Evolutionary conservation across 306 rosid species (phyloP), one percentile per base, ranked within the genome.

Genomic region (Cajanus cajan): DNA sequence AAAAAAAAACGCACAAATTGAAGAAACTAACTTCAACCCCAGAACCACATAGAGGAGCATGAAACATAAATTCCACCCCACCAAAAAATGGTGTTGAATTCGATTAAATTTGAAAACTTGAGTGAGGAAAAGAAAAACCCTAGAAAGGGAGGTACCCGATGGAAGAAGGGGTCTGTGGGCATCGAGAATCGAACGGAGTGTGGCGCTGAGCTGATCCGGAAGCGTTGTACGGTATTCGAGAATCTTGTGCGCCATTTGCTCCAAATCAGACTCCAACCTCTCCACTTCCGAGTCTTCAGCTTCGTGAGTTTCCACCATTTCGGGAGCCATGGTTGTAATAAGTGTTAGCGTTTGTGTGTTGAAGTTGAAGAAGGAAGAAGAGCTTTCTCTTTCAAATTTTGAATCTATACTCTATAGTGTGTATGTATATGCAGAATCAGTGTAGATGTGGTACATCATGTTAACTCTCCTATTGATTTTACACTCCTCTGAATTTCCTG

Each of bases 241-340:
- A 82, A 95, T 80, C 85, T 80, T 91, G 8, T 87, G 82, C 15
- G 97, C 87, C 90, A 89, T 87, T 81, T 80, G 83, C 37, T 81
- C 68, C 15, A 92, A 86, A 39, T 92, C 90, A 24, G 68, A 58
- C 79, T 90, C 97, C 80, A 94, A 72, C 44, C 24, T 71, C 74
- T 85, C 92, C 74, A 86, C 31, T 54, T 86, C 92, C 15, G 67
- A 62, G 70, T 81, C 71, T 33, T 39, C 52, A 22, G 77, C 78
- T 67, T 77, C 78, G 8, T 6, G 71, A 73, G 82, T 50, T 68
- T 41, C 77, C 24, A 25, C 25, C 8, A 8, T 36, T 76, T 78
- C 68, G 4, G 66, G 24, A 34, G 84, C 84, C 96, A 94, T 68
- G 83, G 36, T 33, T 14, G 36, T 5, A 41, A 61, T 14, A 28